phyloP scores from a whole-genome alignment of 768 basidiomycete genomes.

The Boletus rufocinnamomeus region DNA sequence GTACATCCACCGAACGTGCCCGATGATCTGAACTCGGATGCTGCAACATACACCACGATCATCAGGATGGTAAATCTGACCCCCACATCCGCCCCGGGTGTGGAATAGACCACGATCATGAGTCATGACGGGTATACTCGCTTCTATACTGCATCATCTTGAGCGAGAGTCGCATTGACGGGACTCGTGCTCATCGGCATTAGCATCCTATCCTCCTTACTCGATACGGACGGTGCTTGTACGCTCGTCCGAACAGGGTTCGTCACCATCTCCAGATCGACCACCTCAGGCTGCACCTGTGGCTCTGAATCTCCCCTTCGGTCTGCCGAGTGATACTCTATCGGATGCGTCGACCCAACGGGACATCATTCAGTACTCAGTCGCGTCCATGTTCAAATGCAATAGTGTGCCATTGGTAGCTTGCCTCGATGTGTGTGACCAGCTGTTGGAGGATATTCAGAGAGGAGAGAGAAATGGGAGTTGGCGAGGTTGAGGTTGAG shows the following conservation, averaged over 20 bases:
- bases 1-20: neutral
- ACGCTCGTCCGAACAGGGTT: neutral
- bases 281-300: neutral
- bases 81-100: neutral
- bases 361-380: neutral
- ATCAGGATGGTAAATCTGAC: neutral
- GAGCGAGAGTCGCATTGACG: neutral
- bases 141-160: conserved; percentile 4
- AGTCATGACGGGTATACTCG: neutral
- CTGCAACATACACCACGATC: neutral
- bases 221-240: neutral
- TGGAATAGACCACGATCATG: no score
- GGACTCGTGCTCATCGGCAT: neutral
- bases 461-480: no score
- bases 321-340: conserved; percentile 19
- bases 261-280: neutral
- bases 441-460: conserved; percentile 19
- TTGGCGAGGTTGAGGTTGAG: no score
- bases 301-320: conserved; percentile 17
- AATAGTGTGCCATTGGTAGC: neutral
- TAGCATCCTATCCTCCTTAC: conserved; percentile 4
- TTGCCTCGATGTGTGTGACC: conserved; percentile 22
- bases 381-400: neutral
- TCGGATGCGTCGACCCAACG: neutral
- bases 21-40: neutral